These are phyloP conservation scores for Aspergillus intermedius DNA, from an alignment of 2,329 filamentous ascomycete species.

Conservation along the genomic window DNA sequence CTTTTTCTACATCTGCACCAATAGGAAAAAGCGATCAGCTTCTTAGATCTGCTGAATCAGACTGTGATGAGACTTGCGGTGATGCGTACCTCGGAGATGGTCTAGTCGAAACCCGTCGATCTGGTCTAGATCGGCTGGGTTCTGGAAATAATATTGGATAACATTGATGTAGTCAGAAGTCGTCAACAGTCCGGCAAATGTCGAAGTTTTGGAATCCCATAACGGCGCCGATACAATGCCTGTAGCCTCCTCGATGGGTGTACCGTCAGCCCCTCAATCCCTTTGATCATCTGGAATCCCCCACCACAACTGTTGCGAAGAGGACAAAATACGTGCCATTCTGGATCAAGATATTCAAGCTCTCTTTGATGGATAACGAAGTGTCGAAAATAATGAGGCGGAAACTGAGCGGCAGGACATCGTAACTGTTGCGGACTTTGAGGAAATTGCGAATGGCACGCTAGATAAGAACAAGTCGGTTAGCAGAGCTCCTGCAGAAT, in stretches of 20 bases:
- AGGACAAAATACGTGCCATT: constrained; percentile 59
- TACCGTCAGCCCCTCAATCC: neutral
- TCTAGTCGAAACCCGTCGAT: constrained; percentile 91
- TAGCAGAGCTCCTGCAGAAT: constrained; percentile 2
- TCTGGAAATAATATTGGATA: constrained; percentile 98
- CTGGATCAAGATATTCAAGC: constrained; percentile 87
- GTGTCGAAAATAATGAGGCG: constrained; percentile 94
- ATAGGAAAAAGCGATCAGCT: neutral
- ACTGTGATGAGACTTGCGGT: neutral
- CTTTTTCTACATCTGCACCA: constrained; percentile 78
- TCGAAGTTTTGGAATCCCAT: constrained; percentile 90
- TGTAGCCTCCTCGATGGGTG: constrained; percentile 32
- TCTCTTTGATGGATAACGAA: constrained; percentile 92
- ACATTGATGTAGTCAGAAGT: constrained; percentile 98
- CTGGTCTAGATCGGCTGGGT: constrained; percentile 78
- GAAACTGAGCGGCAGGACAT: constrained; percentile 93
- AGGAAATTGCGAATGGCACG: constrained; percentile 91
- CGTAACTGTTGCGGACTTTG: constrained; percentile 92
- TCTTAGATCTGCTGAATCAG: neutral
- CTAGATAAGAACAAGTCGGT: constrained; percentile 41
- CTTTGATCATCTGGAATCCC: neutral
- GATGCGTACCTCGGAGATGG: constrained; percentile 70
- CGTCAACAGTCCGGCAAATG: constrained; percentile 88
- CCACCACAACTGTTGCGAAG: neutral
- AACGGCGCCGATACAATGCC: constrained; percentile 95